Conservation (phyloP, 257 asterid genomes). For the Lycium ferocissimum region DNA sequence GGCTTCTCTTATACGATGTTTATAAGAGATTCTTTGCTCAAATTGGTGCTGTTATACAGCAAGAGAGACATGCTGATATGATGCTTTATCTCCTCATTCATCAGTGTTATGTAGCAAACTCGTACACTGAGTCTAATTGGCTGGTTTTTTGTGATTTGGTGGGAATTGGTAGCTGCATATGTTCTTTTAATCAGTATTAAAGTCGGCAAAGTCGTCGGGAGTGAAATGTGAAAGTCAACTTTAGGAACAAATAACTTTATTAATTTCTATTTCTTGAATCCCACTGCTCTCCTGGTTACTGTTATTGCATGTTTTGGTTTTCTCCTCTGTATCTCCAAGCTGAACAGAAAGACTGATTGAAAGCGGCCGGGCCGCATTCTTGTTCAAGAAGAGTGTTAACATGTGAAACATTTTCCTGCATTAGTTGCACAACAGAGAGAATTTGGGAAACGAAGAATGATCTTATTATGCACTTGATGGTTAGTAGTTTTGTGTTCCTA, state of each 20-base stretch:
- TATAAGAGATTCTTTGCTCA: neutral
- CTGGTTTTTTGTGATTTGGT: neutral
- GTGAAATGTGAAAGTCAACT: neutral
- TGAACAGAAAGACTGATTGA: neutral
- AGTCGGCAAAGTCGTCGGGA: neutral
- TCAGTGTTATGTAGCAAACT: neutral
- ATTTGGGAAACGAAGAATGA: neutral
- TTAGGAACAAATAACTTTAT: neutral
- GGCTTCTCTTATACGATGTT: neutral
- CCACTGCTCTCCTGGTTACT: neutral
- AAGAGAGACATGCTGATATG: neutral
- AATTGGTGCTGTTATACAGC: neutral
- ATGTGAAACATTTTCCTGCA: neutral
- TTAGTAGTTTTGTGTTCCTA: no score
- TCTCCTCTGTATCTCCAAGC: neutral
- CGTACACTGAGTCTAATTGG: neutral
- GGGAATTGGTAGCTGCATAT: neutral
- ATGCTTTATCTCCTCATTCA: neutral
- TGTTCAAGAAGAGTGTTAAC: neutral
- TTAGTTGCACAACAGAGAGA: neutral
- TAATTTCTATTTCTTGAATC: neutral
- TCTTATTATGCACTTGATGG: no score
- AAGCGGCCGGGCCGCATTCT: neutral
- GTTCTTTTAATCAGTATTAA: neutral
- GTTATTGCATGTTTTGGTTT: neutral